Evolutionary conservation across 768 basidiomycete species (phyloP).

Genomic region (Trametes cingulata): DNA sequence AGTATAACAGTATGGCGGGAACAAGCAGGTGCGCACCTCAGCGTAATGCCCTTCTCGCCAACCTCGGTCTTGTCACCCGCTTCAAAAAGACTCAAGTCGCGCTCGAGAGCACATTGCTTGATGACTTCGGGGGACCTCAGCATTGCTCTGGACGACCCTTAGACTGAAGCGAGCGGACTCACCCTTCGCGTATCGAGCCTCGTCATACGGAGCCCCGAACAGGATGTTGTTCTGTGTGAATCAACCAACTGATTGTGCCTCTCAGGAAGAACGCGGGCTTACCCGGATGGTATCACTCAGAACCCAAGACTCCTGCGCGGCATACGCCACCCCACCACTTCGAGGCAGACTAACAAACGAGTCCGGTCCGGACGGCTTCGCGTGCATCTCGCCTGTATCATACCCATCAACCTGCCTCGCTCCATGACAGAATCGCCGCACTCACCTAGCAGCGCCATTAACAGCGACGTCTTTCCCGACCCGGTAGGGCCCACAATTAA

Average conservation of each 20-base stretch:
- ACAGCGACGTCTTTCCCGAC: constrained; percentile 58
- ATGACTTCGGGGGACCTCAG: constrained; percentile 29
- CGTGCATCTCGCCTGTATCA: constrained; percentile 60
- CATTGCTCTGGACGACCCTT: background rate
- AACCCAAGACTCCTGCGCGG: constrained; percentile 86
- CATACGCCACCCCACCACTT: constrained; percentile 68
- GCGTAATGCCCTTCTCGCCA: constrained; percentile 56
- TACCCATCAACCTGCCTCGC: background rate
- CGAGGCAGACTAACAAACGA: constrained; percentile 75
- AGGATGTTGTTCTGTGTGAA: constrained; percentile 45
- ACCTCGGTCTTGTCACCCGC: constrained; percentile 56
- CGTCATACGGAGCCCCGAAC: constrained; percentile 48
- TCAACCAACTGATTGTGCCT: no score
- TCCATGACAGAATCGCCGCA: background rate
- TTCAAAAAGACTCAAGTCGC: constrained; percentile 48
- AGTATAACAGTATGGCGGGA: background rate
- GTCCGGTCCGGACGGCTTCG: constrained; percentile 46
- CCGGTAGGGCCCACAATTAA: constrained; percentile 60
- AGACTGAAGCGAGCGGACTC: background rate
- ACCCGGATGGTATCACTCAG: constrained; percentile 72
- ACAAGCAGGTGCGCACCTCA: constrained; percentile 30
- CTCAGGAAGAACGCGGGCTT: no score
- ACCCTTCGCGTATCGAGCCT: constrained; percentile 45
- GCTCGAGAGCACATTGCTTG: constrained; percentile 42
- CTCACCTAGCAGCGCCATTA: constrained; percentile 28